These are phyloP conservation scores for Agroathelia rolfsii DNA, from an alignment of 1,284 basidiomycete species.

Conservation along the genomic window DNA sequence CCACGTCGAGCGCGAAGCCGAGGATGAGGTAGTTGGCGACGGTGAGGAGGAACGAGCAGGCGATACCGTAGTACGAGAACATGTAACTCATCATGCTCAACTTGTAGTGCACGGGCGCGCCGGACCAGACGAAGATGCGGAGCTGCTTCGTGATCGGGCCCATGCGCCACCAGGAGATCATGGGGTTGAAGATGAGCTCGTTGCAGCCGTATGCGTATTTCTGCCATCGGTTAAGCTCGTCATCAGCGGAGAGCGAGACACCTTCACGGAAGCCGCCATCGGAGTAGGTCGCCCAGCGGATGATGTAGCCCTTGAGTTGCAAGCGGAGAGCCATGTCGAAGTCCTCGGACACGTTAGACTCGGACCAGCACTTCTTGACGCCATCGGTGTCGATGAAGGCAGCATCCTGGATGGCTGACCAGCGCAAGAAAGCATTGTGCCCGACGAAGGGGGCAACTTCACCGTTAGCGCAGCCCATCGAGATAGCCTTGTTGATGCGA, in stretches of 20 bases:
- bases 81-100: slow-evolving; percentile 72
- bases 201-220: slow-evolving; percentile 59
- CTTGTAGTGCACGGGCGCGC: slow-evolving; percentile 76
- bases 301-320: slow-evolving; percentile 56
- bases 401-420: slow-evolving; percentile 77
- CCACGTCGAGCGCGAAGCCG: slow-evolving; percentile 54
- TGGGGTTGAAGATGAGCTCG: slow-evolving; percentile 71
- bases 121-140: slow-evolving; percentile 68
- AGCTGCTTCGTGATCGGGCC: slow-evolving; percentile 76
- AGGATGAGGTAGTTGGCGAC: slow-evolving; percentile 65
- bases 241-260: slow-evolving; percentile 74
- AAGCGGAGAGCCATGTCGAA: slow-evolving; percentile 67
- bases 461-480: slow-evolving; percentile 66
- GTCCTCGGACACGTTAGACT: slow-evolving; percentile 78
- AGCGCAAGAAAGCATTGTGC: slow-evolving; percentile 81
- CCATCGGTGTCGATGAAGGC: slow-evolving; percentile 64
- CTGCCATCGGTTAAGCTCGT: slow-evolving; percentile 79
- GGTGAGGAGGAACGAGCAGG: slow-evolving; percentile 53
- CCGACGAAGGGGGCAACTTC: slow-evolving; percentile 83
- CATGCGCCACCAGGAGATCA: slow-evolving; percentile 59
- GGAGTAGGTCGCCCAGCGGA: slow-evolving; percentile 80
- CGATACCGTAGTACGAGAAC: slow-evolving; percentile 78
- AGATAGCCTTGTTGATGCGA: slow-evolving; percentile 70
- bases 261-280: slow-evolving; percentile 80
- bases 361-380: slow-evolving; percentile 72